Base-by-base conservation (phyloP, 1,139 yeast species). In the Barnettozyma hawaiiensis region DNA sequence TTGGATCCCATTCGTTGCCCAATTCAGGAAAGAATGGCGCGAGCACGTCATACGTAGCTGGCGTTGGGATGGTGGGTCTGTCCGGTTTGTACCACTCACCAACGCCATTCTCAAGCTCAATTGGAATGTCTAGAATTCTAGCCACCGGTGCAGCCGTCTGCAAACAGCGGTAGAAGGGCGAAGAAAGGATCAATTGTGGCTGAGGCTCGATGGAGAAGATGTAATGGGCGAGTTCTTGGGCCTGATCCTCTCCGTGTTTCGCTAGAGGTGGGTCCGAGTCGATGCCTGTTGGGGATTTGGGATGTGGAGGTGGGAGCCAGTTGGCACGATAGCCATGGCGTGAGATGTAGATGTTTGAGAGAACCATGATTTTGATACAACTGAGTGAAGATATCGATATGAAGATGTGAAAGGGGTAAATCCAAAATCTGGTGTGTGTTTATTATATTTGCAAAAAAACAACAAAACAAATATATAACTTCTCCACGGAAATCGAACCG, bases 121-220 rank as follows among this genome's bases (percentile, higher is more conserved):
- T 72, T n/a, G 78, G 76, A 28, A 81, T 57, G 11, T 69, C 76
- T 21, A 83, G 63, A 37, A 63, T 61, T 28, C 73, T 67, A 2
- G 90, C 78, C n/a, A 80, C 66, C 2, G 90, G 85, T 36, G 76
- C 73, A 3, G 84, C 75, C 0, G 97, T 89, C 60, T 92, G 90
- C 14, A 90, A 69, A 61, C 97, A 92, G 47, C 97, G 68, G 61
- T 86, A 89, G 61, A 87, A 90, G 0, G 97, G 97, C 3, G 96
- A 86, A 2, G 82, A 67, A 53, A 84, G 68, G 20, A 86, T 72
- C 40, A 80, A 66, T 47, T 81, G 78, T 1, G 90, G 85, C 42
- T 68, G 71, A 20, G 78, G 75, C 5, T 67, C 64, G 16, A 77
- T 57, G 1, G 66, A 63, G 23, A 63, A 50, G 14, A 70, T 58